Conservation (phyloP, 2,329 filamentous ascomycete genomes). For the Colletotrichum sojae region DNA sequence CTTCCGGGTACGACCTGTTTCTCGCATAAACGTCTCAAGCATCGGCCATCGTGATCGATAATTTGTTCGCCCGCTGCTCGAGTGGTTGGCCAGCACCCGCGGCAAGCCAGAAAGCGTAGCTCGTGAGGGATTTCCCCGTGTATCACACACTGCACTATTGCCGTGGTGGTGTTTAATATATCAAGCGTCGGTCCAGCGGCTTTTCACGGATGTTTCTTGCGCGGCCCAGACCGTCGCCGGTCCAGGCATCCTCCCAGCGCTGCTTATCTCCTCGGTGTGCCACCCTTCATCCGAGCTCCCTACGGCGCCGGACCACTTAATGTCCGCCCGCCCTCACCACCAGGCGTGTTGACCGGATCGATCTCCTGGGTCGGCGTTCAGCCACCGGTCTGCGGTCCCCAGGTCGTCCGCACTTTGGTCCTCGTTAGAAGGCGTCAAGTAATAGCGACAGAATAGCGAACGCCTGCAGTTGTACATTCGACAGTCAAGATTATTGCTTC, state of each 20-base stretch:
- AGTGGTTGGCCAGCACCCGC: not conserved
- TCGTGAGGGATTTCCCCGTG: not conserved
- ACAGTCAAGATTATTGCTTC: too few species aligned
- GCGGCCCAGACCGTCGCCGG: conserved; percentile 23
- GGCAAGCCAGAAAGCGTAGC: not conserved
- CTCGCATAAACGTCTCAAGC: not conserved
- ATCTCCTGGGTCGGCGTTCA: not conserved
- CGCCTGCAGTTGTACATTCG: too few species aligned
- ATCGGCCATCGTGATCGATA: not conserved
- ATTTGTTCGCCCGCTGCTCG: not conserved
- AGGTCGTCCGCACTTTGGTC: too few species aligned
- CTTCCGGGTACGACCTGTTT: not conserved
- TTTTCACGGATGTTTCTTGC: not conserved
- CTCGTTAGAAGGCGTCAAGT: too few species aligned
- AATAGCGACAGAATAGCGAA: too few species aligned
- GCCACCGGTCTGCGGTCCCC: not conserved
- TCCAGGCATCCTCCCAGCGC: conserved; percentile 1
- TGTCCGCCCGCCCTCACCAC: conserved; percentile 12
- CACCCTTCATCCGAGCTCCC: conserved; percentile 8
- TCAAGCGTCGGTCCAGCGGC: conserved; percentile 9
- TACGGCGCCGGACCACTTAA: conserved; percentile 16
- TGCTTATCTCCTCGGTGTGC: conserved; percentile 17
- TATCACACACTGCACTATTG: not conserved
- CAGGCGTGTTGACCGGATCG: conserved; percentile 1
- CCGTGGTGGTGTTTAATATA: conserved; percentile 16